A percentile compares a stretch with the other conserved stretches of the same genome.
phyloP scores from a whole-genome alignment of 129 eudicot species.

The sunflower (Helianthus annuus) region DNA sequence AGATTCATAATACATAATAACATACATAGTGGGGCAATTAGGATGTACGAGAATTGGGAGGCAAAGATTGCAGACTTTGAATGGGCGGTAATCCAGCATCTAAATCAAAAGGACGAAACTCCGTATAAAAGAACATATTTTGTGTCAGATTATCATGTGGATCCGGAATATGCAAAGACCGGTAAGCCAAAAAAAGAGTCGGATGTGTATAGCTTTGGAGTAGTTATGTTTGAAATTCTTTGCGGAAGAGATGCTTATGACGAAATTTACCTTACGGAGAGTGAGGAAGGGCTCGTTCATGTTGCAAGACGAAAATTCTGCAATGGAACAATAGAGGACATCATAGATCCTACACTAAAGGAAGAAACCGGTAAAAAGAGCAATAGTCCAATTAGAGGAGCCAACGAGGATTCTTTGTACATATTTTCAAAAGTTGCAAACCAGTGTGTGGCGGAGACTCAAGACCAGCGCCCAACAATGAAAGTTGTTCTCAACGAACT shows the following conservation, averaged over 20 bases:
- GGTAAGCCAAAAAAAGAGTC: neutral
- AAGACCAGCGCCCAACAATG: too few relatives aligned
- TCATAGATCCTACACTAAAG: constrained; percentile 3
- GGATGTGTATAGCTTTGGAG: neutral
- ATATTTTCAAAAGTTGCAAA: too few relatives aligned
- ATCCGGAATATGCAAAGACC: neutral
- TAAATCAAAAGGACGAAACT: neutral
- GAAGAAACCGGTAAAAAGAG: neutral
- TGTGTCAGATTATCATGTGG: neutral
- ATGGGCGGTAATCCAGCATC: neutral
- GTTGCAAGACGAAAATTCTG: neutral
- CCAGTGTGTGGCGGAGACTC: too few relatives aligned
- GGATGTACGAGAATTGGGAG: neutral
- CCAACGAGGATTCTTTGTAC: too few relatives aligned
- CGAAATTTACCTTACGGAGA: neutral
- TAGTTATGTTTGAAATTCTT: neutral
- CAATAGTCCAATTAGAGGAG: too few relatives aligned
- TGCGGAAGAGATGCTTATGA: neutral
- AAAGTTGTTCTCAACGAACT: too few relatives aligned
- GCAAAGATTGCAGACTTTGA: constrained; percentile 8
- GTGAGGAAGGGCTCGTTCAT: neutral
- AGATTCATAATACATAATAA: too few relatives aligned
- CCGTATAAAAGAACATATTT: neutral
- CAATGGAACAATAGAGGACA: neutral
- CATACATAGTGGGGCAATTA: too few relatives aligned